Evolutionary conservation across 2,329 filamentous ascomycete genomes (phyloP).

Genomic region (Pestalotiopsis sp.): DNA sequence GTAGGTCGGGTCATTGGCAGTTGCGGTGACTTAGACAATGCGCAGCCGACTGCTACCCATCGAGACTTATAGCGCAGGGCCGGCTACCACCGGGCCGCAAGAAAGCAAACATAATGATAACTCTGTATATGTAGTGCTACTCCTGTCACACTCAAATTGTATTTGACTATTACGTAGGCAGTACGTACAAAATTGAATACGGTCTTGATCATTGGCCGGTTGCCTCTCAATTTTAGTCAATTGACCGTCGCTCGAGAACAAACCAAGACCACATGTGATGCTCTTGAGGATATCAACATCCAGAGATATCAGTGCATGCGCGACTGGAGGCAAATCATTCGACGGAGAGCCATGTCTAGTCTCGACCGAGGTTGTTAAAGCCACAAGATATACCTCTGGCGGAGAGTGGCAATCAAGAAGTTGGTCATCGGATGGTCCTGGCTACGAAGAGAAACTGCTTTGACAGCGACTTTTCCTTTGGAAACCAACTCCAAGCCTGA

Average conservation of each 20-base stretch:
- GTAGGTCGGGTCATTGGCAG: neutral
- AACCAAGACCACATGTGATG: neutral
- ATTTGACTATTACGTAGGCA: constrained; percentile 3
- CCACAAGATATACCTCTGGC: neutral
- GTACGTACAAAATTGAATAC: neutral
- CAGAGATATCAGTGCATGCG: neutral
- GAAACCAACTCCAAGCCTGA: neutral
- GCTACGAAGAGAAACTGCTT: neutral
- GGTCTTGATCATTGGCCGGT: neutral
- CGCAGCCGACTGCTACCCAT: neutral
- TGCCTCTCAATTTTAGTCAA: neutral
- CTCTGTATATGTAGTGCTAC: neutral
- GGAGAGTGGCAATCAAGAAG: neutral
- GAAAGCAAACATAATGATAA: neutral
- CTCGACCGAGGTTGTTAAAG: neutral
- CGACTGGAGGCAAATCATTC: neutral
- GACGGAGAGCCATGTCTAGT: neutral
- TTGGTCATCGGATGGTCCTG: neutral
- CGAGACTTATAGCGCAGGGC: neutral
- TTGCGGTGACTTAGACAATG: neutral
- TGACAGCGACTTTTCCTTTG: neutral
- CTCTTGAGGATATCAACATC: neutral
- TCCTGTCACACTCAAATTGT: neutral
- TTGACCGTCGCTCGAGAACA: neutral
- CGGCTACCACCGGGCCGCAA: neutral